Evolutionary conservation across 2,329 filamentous ascomycete genomes (phyloP).

Genomic region (Diaporthe vexans): DNA sequence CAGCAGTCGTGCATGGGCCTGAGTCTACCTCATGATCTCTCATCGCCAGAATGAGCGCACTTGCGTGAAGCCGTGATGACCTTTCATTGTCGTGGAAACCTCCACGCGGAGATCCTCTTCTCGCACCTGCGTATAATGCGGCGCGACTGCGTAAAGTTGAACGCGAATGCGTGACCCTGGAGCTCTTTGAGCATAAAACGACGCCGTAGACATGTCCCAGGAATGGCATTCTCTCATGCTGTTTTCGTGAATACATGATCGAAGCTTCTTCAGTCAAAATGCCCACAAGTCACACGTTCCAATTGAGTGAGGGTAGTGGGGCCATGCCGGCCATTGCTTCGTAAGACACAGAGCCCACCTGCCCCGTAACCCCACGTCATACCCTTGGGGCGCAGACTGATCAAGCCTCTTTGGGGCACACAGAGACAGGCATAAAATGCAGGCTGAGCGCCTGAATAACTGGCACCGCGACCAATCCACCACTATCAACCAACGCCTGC

Average conservation of each 20-base stretch:
- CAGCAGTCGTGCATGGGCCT: neutral
- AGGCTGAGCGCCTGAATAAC: neutral
- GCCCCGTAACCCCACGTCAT: neutral
- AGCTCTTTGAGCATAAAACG: neutral
- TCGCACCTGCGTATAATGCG: neutral
- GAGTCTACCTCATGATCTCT: neutral
- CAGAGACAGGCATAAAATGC: constrained; percentile 2
- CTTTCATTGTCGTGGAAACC: too few species aligned
- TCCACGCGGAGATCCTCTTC: neutral
- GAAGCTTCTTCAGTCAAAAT: neutral
- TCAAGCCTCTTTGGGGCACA: neutral
- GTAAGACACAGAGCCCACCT: neutral
- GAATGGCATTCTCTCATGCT: too few species aligned
- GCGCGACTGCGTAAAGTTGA: neutral
- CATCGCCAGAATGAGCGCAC: neutral
- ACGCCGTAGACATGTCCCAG: neutral
- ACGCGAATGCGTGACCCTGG: neutral
- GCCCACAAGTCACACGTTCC: neutral
- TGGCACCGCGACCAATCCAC: constrained; percentile 6
- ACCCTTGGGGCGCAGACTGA: neutral
- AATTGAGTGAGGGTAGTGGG: constrained; percentile 6
- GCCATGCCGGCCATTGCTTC: neutral
- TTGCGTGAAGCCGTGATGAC: neutral
- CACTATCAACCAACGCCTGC: neutral
- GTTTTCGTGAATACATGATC: neutral